Evolutionary conservation across 345 rosid genomes (phyloP).

Genomic region (Camelina hispida): DNA sequence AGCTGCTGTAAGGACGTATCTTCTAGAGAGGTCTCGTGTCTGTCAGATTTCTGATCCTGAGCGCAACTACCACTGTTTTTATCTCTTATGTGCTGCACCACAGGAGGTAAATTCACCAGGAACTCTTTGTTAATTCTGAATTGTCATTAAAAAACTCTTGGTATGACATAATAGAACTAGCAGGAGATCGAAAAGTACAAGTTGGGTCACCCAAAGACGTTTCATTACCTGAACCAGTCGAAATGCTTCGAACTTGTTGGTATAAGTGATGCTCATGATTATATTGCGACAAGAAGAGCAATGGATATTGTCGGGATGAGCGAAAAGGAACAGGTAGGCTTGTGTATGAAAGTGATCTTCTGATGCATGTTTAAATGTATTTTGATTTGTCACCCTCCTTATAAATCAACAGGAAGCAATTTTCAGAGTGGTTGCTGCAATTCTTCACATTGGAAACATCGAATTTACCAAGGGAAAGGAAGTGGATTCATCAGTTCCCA

Average conservation of each 20-base stretch:
- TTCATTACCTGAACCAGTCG: slow-evolving; percentile 92
- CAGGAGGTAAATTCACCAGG: slow-evolving; percentile 62
- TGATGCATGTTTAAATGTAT: not conserved
- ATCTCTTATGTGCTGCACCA: slow-evolving; percentile 94
- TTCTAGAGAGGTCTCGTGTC: slow-evolving; percentile 92
- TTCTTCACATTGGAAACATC: slow-evolving; percentile 88
- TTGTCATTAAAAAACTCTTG: not conserved
- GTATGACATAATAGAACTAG: slow-evolving; percentile 33
- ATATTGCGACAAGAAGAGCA: slow-evolving; percentile 88
- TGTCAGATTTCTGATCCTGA: slow-evolving; percentile 91
- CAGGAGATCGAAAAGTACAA: slow-evolving; percentile 89
- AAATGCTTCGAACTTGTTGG: slow-evolving; percentile 84
- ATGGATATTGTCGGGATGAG: slow-evolving; percentile 96
- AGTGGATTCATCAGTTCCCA: slow-evolving; percentile 80
- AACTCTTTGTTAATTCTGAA: not conserved
- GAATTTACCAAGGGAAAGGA: slow-evolving; percentile 79
- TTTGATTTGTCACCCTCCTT: not conserved
- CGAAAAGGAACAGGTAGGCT: slow-evolving; percentile 76
- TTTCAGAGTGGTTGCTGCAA: slow-evolving; percentile 89
- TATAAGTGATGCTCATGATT: slow-evolving; percentile 85
- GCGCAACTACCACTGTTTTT: slow-evolving; percentile 93
- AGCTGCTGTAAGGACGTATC: slow-evolving; percentile 95
- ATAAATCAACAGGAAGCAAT: slow-evolving; percentile 70
- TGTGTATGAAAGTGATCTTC: not conserved
- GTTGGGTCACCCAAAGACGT: slow-evolving; percentile 66